These are phyloP conservation scores for Neofusicoccum laricinum DNA, from an alignment of 2,329 filamentous ascomycete genomes.

Conservation along the genomic window DNA sequence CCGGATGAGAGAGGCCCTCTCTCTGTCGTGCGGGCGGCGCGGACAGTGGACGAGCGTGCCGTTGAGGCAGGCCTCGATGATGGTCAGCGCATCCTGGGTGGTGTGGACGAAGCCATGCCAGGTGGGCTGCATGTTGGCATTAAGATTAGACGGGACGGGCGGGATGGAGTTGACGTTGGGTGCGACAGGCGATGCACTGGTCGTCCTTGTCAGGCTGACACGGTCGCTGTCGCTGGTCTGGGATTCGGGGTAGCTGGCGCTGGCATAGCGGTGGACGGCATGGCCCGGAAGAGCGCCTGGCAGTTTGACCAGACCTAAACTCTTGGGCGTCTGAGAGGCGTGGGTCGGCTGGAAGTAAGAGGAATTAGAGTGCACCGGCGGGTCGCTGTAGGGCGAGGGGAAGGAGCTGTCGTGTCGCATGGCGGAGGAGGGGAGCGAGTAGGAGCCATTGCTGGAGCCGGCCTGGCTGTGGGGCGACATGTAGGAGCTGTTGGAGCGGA, in stretches of 20 bases:
- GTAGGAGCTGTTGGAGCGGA: constrained; percentile 5
- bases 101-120: constrained; percentile 66
- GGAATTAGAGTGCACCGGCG: constrained; percentile 1
- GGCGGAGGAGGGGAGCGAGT: not conserved
- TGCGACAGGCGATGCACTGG: constrained; percentile 3
- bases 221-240: constrained; percentile 11
- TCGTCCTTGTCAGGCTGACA: not conserved
- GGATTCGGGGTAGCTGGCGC: constrained; percentile 9
- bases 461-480: constrained; percentile 2
- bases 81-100: constrained; percentile 71
- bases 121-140: constrained; percentile 56
- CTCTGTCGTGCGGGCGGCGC: constrained; percentile 81
- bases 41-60: constrained; percentile 73
- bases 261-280: not conserved
- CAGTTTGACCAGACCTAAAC: not conserved
- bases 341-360: constrained; percentile 3
- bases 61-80: constrained; percentile 75
- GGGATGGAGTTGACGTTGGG: constrained; percentile 7
- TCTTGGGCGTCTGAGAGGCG: not conserved
- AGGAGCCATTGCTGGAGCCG: constrained; percentile 11
- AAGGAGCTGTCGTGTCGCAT: constrained; percentile 11
- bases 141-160: constrained; percentile 12
- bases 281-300: constrained; percentile 1
- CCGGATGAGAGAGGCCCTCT: constrained; percentile 71
- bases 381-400: constrained; percentile 6